Conservation (phyloP, 768 basidiomycete genomes). For the Lactarius tabidus region DNA sequence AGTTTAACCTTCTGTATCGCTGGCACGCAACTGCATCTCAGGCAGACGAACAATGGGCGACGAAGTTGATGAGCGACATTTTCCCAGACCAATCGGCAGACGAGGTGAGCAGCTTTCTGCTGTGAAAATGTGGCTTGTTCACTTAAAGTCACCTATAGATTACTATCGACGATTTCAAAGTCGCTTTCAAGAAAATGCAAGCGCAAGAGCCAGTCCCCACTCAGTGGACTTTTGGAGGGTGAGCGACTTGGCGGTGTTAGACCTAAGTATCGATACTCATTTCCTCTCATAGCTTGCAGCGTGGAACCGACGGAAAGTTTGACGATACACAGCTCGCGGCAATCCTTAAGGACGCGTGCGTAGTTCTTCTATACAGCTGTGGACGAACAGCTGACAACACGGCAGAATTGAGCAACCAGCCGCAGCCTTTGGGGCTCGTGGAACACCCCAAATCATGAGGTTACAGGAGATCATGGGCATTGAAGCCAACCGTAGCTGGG, state of each 20-base stretch:
- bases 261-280: not conserved
- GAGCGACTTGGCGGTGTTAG: slow-evolving; percentile 25
- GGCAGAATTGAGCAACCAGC: slow-evolving; percentile 67
- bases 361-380: slow-evolving; percentile 13
- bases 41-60: slow-evolving; percentile 69
- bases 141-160: slow-evolving; percentile 30
- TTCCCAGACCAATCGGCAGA: slow-evolving; percentile 55
- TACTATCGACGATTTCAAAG: slow-evolving; percentile 49
- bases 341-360: slow-evolving; percentile 64
- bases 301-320: slow-evolving; percentile 63
- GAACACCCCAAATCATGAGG: slow-evolving; percentile 67
- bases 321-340: slow-evolving; percentile 67
- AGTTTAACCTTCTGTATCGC: slow-evolving; percentile 86
- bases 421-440: slow-evolving; percentile 68
- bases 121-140: not conserved
- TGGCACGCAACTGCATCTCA: slow-evolving; percentile 80
- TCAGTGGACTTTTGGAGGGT: slow-evolving; percentile 69
- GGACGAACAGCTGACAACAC: not conserved
- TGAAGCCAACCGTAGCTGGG: slow-evolving; percentile 70
- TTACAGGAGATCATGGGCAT: slow-evolving; percentile 85
- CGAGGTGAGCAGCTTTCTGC: slow-evolving; percentile 22
- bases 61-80: slow-evolving; percentile 42
- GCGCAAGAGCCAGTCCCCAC: slow-evolving; percentile 42
- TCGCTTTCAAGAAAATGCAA: slow-evolving; percentile 39
- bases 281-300: slow-evolving; percentile 44